Conservation (phyloP, 148 eudicot genomes). For the Amaranthus cruentus region DNA sequence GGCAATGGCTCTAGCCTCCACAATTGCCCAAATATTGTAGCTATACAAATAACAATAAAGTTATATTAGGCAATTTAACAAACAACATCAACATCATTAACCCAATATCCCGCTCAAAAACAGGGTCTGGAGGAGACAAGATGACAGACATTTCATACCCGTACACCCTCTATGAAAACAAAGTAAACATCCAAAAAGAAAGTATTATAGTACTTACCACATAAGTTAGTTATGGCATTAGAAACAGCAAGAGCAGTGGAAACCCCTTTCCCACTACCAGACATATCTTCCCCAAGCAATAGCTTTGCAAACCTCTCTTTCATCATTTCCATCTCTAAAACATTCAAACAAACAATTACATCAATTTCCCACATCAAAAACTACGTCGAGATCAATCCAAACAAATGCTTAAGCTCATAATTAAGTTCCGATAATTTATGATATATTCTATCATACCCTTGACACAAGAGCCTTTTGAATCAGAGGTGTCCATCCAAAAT, state of each 20-base stretch:
- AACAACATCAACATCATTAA: no score
- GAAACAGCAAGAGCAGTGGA: conserved; percentile 78
- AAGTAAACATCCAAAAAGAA: neutral
- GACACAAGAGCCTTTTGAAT: no score
- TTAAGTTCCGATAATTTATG: no score
- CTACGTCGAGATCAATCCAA: no score
- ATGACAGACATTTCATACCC: no score
- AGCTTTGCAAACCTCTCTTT: conserved; percentile 91
- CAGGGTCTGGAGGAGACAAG: no score
- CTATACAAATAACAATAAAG: conserved; percentile 28
- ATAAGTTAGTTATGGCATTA: conserved; percentile 87
- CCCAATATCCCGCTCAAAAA: no score
- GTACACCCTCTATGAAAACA: no score
- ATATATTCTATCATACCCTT: no score
- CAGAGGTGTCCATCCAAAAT: no score
- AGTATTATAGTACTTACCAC: conserved; percentile 39
- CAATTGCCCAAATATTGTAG: conserved; percentile 80
- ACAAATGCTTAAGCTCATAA: no score
- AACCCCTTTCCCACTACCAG: conserved; percentile 95
- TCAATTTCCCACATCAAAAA: neutral
- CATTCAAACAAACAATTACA: conserved; percentile 18
- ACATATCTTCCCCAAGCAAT: conserved; percentile 96
- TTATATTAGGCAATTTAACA: neutral
- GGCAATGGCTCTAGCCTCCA: conserved; percentile 94
- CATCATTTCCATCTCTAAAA: conserved; percentile 74